These are phyloP conservation scores for Leishmania mexicana DNA, from an alignment of 208 protist genomes.

Conservation along the genomic window DNA sequence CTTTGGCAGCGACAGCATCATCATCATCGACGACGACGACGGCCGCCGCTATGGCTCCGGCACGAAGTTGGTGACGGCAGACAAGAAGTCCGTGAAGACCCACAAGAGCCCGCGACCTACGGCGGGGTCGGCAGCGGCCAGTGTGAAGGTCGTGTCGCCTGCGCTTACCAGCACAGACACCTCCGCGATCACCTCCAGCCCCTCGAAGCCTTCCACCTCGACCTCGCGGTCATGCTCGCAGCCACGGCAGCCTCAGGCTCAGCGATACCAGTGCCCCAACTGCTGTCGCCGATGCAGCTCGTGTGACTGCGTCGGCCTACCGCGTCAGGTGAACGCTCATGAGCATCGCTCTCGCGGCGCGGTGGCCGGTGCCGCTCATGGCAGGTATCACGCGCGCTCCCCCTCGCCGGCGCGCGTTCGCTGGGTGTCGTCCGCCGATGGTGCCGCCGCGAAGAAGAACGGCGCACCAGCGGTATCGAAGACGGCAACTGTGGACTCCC, in stretches of 20 bases:
- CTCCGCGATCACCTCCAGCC: slow-evolving; percentile 22
- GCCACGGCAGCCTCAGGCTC: not conserved
- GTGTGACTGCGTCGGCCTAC: slow-evolving; percentile 14
- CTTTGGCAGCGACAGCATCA: not conserved
- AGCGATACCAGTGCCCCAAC: slow-evolving; percentile 9
- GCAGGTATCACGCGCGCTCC: not conserved
- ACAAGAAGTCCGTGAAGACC: not conserved
- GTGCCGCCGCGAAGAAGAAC: not conserved
- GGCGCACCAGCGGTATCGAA: not conserved
- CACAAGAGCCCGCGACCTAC: not conserved
- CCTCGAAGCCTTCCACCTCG: slow-evolving; percentile 16
- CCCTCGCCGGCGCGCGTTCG: not conserved
- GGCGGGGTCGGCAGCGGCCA: not conserved
- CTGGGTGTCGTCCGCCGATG: not conserved
- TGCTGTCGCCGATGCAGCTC: slow-evolving; percentile 22
- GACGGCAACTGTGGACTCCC: not conserved
- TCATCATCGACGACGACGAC: not conserved
- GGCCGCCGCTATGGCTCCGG: not conserved
- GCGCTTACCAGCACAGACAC: slow-evolving; percentile 24
- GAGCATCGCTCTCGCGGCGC: not conserved
- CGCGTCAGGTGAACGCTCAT: slow-evolving; percentile 1
- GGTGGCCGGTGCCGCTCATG: not conserved
- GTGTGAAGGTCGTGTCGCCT: not conserved
- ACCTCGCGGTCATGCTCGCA: slow-evolving; percentile 13
- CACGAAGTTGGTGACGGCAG: not conserved